These are phyloP conservation scores for Pleurotus djamor DNA, from an alignment of 768 basidiomycete species.

Conservation along the genomic window DNA sequence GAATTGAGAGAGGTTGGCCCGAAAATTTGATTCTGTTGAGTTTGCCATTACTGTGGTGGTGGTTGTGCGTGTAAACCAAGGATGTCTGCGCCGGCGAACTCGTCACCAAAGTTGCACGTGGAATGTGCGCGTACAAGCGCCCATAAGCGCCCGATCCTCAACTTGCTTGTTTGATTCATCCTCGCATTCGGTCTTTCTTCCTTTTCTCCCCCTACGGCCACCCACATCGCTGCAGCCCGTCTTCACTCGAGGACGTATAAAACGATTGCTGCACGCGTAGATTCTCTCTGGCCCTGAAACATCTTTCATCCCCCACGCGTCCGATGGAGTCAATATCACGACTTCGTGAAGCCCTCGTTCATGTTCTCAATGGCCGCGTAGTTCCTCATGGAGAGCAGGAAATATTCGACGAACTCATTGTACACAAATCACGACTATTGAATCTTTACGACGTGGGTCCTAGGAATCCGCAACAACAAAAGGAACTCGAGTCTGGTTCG, in stretches of 20 bases:
- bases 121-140: too few relatives aligned
- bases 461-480: constrained; percentile 61
- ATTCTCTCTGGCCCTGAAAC: too few relatives aligned
- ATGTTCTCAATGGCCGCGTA: constrained; percentile 42
- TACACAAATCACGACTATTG: constrained; percentile 61
- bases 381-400: constrained; percentile 62
- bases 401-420: constrained; percentile 72
- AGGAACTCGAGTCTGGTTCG: constrained; percentile 67
- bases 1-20: constrained; percentile 77
- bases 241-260: too few relatives aligned
- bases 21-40: constrained; percentile 65
- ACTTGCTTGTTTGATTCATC: too few relatives aligned
- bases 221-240: too few relatives aligned
- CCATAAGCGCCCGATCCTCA: too few relatives aligned
- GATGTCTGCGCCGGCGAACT: background rate
- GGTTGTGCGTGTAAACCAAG: background rate
- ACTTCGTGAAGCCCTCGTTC: constrained; percentile 51
- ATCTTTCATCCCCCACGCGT: too few relatives aligned
- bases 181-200: too few relatives aligned
- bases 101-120: too few relatives aligned
- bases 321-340: constrained; percentile 59
- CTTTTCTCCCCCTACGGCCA: too few relatives aligned
- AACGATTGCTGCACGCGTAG: too few relatives aligned
- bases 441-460: constrained; percentile 65
- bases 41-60: background rate